phyloP scores from a whole-genome alignment of 495 filamentous ascomycete species.

The Articulospora tetracladia region DNA sequence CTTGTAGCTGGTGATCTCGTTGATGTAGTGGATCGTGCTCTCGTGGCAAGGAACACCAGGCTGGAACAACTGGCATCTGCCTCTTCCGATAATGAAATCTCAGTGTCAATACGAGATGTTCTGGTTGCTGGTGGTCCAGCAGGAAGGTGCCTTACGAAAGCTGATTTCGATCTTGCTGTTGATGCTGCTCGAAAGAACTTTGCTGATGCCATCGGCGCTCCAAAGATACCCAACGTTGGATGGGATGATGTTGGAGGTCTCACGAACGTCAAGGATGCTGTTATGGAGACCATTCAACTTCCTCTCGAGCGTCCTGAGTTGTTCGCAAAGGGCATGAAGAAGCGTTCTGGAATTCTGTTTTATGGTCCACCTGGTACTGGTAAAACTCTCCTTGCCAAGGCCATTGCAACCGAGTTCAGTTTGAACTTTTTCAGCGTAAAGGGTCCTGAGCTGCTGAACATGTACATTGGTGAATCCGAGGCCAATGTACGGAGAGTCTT shows the following conservation, averaged over 20 bases:
- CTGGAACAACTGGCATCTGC: constrained; percentile 62
- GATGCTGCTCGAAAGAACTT: constrained; percentile 97
- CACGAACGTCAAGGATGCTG: constrained; percentile 88
- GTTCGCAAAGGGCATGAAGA: constrained; percentile 98
- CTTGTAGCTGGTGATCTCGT: constrained; percentile 91
- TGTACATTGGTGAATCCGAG: constrained; percentile 99
- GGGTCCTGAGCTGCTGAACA: constrained; percentile 94
- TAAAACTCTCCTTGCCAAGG: constrained; percentile 95
- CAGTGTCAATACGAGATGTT: constrained; percentile 72
- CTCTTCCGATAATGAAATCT: constrained; percentile 32
- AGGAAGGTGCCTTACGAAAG: constrained; percentile 72
- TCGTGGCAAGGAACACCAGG: constrained; percentile 67
- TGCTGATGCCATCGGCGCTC: constrained; percentile 92
- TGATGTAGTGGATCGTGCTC: constrained; percentile 88
- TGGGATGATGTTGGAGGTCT: constrained; percentile 98
- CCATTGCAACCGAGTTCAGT: constrained; percentile 96
- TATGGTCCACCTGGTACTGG: constrained; percentile 96
- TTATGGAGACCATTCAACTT: constrained; percentile 94
- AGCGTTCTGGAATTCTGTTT: constrained; percentile 94
- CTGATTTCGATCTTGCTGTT: constrained; percentile 85
- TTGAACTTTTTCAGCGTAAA: constrained; percentile 99
- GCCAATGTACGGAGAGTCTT: constrained; percentile 96
- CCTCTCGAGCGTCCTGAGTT: constrained; percentile 90
- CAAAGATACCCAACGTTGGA: constrained; percentile 94
- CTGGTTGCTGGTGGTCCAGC: constrained; percentile 84